Evolutionary conservation across 495 filamentous ascomycete species (phyloP).

Genomic region (Tuber brumale): DNA sequence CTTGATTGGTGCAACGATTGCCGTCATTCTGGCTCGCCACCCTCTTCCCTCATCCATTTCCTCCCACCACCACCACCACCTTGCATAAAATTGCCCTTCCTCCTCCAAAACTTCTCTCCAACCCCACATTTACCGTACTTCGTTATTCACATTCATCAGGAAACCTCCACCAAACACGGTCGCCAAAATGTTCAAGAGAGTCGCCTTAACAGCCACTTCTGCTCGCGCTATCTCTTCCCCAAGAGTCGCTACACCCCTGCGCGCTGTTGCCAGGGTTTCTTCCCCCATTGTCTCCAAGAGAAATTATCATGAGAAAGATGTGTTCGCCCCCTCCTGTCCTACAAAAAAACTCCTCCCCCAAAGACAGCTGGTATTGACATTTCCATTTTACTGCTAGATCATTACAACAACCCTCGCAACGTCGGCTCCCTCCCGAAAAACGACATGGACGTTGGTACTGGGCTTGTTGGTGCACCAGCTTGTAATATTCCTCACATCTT

Average conservation of each 20-base stretch:
- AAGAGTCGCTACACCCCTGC: constrained; percentile 14
- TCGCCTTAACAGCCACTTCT: constrained; percentile 17
- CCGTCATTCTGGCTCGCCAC: constrained; percentile 34
- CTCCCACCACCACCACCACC: neutral
- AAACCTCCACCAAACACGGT: neutral
- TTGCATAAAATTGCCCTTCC: constrained; percentile 34
- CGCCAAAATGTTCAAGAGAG: constrained; percentile 27
- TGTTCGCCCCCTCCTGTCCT: constrained; percentile 11
- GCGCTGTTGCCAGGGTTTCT: constrained; percentile 14
- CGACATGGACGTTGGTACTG: constrained; percentile 85
- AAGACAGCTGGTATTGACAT: constrained; percentile 26
- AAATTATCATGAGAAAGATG: constrained; percentile 40
- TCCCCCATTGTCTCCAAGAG: constrained; percentile 18
- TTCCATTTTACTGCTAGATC: constrained; percentile 60
- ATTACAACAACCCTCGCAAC: constrained; percentile 89
- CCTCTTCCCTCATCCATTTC: constrained; percentile 24
- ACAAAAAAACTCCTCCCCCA: neutral
- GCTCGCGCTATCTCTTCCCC: constrained; percentile 21
- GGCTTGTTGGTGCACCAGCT: constrained; percentile 90
- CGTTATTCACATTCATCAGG: constrained; percentile 8
- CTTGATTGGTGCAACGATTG: constrained; percentile 1
- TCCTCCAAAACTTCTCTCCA: constrained; percentile 4
- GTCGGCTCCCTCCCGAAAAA: constrained; percentile 87
- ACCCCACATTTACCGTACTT: constrained; percentile 1
- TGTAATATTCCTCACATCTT: constrained; percentile 35